Percentiles rank a stretch among this genome's conserved stretches.
These are phyloP conservation scores for Kazachstania viticola DNA, from an alignment of 805 yeast genomes.

Conservation along the genomic window DNA sequence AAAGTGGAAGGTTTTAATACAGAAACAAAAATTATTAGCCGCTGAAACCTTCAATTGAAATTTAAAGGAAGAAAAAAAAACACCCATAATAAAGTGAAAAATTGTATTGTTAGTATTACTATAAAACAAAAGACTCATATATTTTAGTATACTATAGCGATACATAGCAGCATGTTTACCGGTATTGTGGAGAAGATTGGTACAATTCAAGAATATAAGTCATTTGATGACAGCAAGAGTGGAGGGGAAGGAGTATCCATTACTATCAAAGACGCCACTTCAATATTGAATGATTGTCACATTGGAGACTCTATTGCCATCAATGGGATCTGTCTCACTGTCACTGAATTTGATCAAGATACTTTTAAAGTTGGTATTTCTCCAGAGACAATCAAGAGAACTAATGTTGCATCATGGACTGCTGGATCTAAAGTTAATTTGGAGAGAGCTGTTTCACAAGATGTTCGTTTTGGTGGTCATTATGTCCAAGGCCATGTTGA, in stretches of 20 bases:
- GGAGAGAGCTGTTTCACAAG: conserved; percentile 75
- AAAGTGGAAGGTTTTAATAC: too few relatives aligned
- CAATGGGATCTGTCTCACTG: conserved; percentile 86
- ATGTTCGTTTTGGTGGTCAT: conserved; percentile 90
- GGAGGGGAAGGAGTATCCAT: conserved; percentile 52
- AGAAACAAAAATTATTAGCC: too few relatives aligned
- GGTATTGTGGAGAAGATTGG: conserved; percentile 88
- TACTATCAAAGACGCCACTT: conserved; percentile 47
- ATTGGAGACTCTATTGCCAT: conserved; percentile 90
- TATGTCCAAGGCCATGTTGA: conserved; percentile 97
- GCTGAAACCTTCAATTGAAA: too few relatives aligned
- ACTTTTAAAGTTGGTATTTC: conserved; percentile 83
- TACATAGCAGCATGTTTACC: conserved; percentile 86
- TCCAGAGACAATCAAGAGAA: conserved; percentile 79
- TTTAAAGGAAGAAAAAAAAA: too few relatives aligned
- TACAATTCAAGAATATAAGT: conserved; percentile 23
- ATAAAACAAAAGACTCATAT: too few relatives aligned
- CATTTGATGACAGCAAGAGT: conserved; percentile 12
- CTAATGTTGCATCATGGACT: conserved; percentile 56
- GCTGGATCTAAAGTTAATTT: conserved; percentile 61
- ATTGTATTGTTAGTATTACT: too few relatives aligned
- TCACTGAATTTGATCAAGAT: conserved; percentile 56
- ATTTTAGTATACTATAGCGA: too few relatives aligned
- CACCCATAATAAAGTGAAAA: too few relatives aligned
- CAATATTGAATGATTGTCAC: conserved; percentile 67